phyloP scores from a whole-genome alignment of 169 alveolate genomes.

The Eimeria acervulina region DNA sequence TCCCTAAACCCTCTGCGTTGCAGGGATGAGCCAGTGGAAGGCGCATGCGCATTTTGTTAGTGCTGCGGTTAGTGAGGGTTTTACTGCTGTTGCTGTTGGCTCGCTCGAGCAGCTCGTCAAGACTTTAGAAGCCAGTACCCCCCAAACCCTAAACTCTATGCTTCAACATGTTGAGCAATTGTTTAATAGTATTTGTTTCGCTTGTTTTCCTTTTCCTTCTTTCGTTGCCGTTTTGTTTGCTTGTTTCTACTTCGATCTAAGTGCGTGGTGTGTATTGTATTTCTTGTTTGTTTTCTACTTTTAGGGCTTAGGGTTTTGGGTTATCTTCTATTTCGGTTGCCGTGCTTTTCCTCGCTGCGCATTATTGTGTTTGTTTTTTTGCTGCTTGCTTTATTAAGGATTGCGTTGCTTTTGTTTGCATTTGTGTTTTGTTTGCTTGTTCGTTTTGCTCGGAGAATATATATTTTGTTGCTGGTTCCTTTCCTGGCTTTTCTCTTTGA shows the following conservation, averaged over 20 bases:
- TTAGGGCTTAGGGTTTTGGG: not conserved
- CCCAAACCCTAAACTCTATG: not conserved
- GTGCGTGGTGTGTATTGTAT: not conserved
- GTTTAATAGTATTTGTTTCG: not conserved
- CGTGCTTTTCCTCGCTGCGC: not conserved
- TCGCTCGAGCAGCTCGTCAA: constrained; percentile 92
- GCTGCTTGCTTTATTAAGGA: not conserved
- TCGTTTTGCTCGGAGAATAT: no score
- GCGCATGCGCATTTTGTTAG: constrained; percentile 93
- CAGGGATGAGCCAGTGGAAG: constrained; percentile 93
- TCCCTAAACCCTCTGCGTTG: constrained; percentile 17
- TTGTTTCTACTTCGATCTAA: not conserved
- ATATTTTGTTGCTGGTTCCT: not conserved
- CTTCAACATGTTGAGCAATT: not conserved
- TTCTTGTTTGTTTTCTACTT: not conserved
- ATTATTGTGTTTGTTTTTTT: no score
- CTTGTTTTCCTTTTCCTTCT: not conserved
- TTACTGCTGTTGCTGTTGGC: constrained; percentile 90
- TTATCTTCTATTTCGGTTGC: not conserved
- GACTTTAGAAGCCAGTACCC: constrained; percentile 89
- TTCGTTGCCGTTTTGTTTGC: not conserved
- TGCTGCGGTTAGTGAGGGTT: constrained; percentile 94
- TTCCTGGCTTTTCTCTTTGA: not conserved
- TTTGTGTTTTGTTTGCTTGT: not conserved
- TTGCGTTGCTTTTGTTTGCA: not conserved